Base-by-base conservation (phyloP, 441 rosid genomes). In the Cnidoscolus chayamansa region DNA sequence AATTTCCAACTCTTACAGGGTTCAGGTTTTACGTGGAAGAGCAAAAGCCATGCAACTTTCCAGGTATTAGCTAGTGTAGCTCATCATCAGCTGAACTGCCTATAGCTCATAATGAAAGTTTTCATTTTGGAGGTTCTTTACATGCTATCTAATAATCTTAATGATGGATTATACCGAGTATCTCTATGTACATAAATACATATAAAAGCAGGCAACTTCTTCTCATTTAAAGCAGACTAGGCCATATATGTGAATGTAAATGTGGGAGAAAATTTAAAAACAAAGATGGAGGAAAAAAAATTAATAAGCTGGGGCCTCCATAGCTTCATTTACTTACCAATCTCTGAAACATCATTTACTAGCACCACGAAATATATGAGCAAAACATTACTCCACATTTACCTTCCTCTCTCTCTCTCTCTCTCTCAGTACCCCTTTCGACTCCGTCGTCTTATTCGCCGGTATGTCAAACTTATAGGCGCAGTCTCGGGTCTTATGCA, bases 311-410 rank as follows among this genome's bases (percentile, higher is more conserved):
- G 88, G 92, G 90, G 63, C 88, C 89, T 69, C 61, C 74, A 30
- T 74, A 79, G 65, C 89, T 82, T 85, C 85, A 83, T 82, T 86
- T 74, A 79, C 81, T 84, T 72, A 81, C 70, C 77, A 67, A 72
- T 80, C 45, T 80, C 93, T 85, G 92, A 82, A 86, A 80, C 86
- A 68, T 80, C 91, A 90, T 90, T 90, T 86, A 90, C 83, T 85
- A 54, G 54, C 81, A 80, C 94, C 91, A 90, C 91, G 94, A 85
- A 87, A 87, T 82, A 75, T 90, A 81, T 72, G 90, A 85, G 86
- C 84, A 56, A 75, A 67, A 77, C 85, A 81, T 86, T 78, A 87
- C 83, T 90, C 67, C 91, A 37, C 72, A 56, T 71, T 74, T 49
- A 13, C 51, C 8, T 40, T 40, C 7, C 7, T 40, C 7, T 3